A percentile compares a stretch with the other conserved stretches of the same genome.
These are phyloP conservation scores for Diddensiella caesifluorescens DNA, from an alignment of 805 yeast species.

Conservation along the genomic window DNA sequence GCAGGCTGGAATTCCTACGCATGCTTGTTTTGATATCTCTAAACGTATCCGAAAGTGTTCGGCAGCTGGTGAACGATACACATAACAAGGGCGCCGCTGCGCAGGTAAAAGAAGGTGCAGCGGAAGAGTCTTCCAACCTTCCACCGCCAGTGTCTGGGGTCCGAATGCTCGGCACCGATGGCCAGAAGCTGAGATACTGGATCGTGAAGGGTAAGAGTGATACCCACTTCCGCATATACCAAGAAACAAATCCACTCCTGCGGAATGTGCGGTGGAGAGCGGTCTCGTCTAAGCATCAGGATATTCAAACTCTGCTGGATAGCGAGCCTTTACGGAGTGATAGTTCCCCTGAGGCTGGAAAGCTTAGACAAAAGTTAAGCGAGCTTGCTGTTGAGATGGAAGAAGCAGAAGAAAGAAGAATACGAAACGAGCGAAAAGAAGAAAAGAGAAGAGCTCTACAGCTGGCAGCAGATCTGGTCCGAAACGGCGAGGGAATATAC, in stretches of 20 bases:
- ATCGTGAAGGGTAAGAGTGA: slow-evolving; percentile 23
- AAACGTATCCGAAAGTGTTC: slow-evolving; percentile 27
- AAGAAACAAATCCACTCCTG: slow-evolving; percentile 30
- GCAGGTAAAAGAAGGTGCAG: neutral
- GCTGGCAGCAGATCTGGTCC: slow-evolving; percentile 19
- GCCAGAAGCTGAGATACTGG: slow-evolving; percentile 21
- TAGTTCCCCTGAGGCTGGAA: slow-evolving; percentile 5
- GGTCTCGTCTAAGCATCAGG: slow-evolving; percentile 28
- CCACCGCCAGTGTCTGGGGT: slow-evolving; percentile 1
- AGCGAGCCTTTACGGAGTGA: neutral
- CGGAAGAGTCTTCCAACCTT: neutral
- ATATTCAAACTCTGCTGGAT: slow-evolving; percentile 22
- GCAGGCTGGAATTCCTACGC: slow-evolving; percentile 32
- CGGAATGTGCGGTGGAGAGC: slow-evolving; percentile 32
- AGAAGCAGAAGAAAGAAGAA: slow-evolving; percentile 10
- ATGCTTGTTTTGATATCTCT: slow-evolving; percentile 33
- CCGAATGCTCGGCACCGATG: slow-evolving; percentile 21
- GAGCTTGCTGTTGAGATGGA: slow-evolving; percentile 10
- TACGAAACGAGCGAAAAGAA: slow-evolving; percentile 8
- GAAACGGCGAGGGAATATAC: slow-evolving; percentile 29
- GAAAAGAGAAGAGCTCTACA: slow-evolving; percentile 15
- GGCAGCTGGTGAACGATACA: slow-evolving; percentile 16
- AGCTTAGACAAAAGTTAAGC: slow-evolving; percentile 5
- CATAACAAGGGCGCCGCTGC: slow-evolving; percentile 5
- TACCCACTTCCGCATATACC: slow-evolving; percentile 32